Base-by-base conservation (phyloP, 768 basidiomycete species). In the Suillus cothurnatus region DNA sequence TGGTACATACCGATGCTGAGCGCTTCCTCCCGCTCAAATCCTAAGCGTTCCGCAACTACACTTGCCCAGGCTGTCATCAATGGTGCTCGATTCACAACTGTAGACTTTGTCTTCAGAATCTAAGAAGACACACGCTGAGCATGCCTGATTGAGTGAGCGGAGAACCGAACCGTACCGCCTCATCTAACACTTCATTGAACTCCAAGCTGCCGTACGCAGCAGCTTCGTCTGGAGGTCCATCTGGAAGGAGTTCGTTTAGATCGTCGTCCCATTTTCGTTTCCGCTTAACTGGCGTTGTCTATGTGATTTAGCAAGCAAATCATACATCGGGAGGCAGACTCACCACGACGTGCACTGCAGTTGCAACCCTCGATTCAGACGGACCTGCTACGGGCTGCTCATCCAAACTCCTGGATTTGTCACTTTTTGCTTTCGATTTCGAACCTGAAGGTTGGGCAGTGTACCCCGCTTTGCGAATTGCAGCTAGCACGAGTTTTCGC, bases 21-120 rank as follows among this genome's bases (percentile, higher is more conserved):
- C 2, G 97, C 93, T 78, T 99, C 97, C 71, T 93, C 89, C 65
- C 90, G 82, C 60, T 88, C 84, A 75, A 99, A 99, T 2, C 95
- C 93, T 67, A 97, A 81, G 45, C 88, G 83, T 70, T 94, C 93
- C 4, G 93, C 91, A 32, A 98, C 93, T 39, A 94, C 77, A 61
- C 85, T 91, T 2, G 94, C 88, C 97, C 97, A 99, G 2, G 92
- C 94, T 63, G 90, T 95, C 92, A 98, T 93, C 53, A 98, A 82
- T 0, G 97, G 97, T 1, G 97, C 96, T 28, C 97, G 88, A 76
- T 99, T 99, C 53, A 93, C 84, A 23, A 94, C 82, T 23, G 86
- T 82, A 9, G 80, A 82, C 68, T 93, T 90, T 23, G 75, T 76
- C 66, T 75, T 80, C 50, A 97, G 81, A 9, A 81, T 74, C 92